A percentile compares a stretch with the other conserved stretches of the same genome.
These are phyloP conservation scores for Cordyceps farinosa DNA, from an alignment of 2,329 filamentous ascomycete genomes.

Conservation along the genomic window DNA sequence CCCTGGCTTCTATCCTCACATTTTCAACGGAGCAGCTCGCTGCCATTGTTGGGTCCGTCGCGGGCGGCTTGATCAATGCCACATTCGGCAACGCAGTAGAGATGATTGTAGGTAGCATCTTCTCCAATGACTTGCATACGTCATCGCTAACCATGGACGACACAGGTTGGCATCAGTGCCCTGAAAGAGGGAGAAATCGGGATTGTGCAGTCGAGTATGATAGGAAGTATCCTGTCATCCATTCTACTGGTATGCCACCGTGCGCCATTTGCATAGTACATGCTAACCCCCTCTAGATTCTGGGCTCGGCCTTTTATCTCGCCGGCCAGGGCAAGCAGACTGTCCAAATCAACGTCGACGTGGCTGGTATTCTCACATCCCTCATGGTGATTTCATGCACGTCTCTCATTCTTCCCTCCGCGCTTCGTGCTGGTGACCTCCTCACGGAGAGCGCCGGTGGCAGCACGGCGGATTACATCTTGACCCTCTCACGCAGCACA, in stretches of 20 bases:
- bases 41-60: slow-evolving; percentile 56
- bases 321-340: slow-evolving; percentile 16
- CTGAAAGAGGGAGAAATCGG: slow-evolving; percentile 17
- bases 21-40: slow-evolving; percentile 63
- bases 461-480: slow-evolving; percentile 13
- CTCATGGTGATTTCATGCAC: slow-evolving; percentile 17
- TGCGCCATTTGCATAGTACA: background rate
- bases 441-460: background rate
- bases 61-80: slow-evolving; percentile 62
- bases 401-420: slow-evolving; percentile 14
- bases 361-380: slow-evolving; percentile 16
- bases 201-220: slow-evolving; percentile 18
- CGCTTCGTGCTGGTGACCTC: slow-evolving; percentile 13
- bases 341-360: slow-evolving; percentile 17
- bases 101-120: slow-evolving; percentile 47
- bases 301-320: slow-evolving; percentile 14
- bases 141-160: background rate
- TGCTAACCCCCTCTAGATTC: slow-evolving; percentile 8
- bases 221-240: slow-evolving; percentile 17
- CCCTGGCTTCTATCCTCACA: slow-evolving; percentile 57
- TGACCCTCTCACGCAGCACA: slow-evolving; percentile 16
- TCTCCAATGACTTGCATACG: background rate
- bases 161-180: slow-evolving; percentile 17
- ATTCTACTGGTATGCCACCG: slow-evolving; percentile 9
- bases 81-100: slow-evolving; percentile 66